Evolutionary conservation across 2,329 filamentous ascomycete genomes (phyloP).

Genomic region (Cladosporium sp.): DNA sequence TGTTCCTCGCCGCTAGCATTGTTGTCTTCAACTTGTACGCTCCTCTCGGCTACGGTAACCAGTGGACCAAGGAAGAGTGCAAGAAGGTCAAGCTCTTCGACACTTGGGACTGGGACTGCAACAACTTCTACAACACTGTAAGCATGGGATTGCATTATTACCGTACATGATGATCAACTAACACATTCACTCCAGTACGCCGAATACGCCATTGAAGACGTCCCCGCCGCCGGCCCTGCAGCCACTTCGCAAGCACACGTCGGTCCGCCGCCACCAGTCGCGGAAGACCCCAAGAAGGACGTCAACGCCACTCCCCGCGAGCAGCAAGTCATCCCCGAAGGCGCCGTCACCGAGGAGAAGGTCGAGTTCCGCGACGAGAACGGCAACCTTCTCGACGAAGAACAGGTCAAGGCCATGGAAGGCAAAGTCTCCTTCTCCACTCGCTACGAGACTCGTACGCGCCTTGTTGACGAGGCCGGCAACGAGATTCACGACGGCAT

Average conservation of each 20-base stretch:
- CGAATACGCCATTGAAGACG: slow-evolving; percentile 33
- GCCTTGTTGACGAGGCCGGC: slow-evolving; percentile 75
- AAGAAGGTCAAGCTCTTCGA: slow-evolving; percentile 80
- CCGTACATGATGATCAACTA: background rate
- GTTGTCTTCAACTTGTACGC: slow-evolving; percentile 81
- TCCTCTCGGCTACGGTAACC: slow-evolving; percentile 87
- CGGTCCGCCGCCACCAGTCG: slow-evolving; percentile 37
- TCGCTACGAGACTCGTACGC: slow-evolving; percentile 90
- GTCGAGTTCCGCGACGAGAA: slow-evolving; percentile 94
- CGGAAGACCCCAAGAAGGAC: slow-evolving; percentile 39
- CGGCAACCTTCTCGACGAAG: slow-evolving; percentile 81
- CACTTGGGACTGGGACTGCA: slow-evolving; percentile 98
- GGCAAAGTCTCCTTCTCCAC: slow-evolving; percentile 96
- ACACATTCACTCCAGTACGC: slow-evolving; percentile 30
- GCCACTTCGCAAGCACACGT: slow-evolving; percentile 32
- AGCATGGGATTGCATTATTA: slow-evolving; percentile 42
- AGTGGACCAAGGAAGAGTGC: slow-evolving; percentile 89
- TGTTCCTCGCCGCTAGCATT: slow-evolving; percentile 72
- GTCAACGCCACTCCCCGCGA: slow-evolving; percentile 35
- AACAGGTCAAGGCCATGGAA: slow-evolving; percentile 78
- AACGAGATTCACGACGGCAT: slow-evolving; percentile 63
- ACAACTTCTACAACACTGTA: slow-evolving; percentile 84
- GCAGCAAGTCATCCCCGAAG: background rate
- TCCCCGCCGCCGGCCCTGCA: slow-evolving; percentile 27
- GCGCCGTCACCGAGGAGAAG: slow-evolving; percentile 66